These are phyloP conservation scores for Hypocreales sp. DNA, from an alignment of 2,329 filamentous ascomycete species.

Conservation along the genomic window DNA sequence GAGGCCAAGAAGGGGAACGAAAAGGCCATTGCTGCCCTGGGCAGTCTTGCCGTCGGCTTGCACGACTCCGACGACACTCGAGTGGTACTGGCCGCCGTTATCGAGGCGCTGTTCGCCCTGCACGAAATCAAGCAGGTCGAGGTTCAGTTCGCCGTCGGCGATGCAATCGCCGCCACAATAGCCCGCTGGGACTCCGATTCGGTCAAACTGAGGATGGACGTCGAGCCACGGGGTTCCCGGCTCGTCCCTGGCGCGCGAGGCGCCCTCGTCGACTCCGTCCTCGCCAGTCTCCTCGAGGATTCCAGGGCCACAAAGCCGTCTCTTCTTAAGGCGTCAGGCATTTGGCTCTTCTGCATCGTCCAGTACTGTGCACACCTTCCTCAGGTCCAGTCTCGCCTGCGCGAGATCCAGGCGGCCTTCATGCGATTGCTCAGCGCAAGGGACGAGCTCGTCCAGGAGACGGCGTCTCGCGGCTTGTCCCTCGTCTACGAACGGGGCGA, in stretches of 20 bases:
- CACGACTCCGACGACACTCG: slow-evolving; percentile 16
- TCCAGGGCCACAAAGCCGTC: slow-evolving; percentile 79
- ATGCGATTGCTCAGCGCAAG: slow-evolving; percentile 74
- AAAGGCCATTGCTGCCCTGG: slow-evolving; percentile 65
- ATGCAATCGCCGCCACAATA: slow-evolving; percentile 66
- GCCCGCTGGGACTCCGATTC: slow-evolving; percentile 74
- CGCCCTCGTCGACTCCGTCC: slow-evolving; percentile 32
- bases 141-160: slow-evolving; percentile 79
- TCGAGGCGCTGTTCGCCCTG: slow-evolving; percentile 56
- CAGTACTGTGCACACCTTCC: slow-evolving; percentile 75
- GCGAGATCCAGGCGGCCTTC: slow-evolving; percentile 74
- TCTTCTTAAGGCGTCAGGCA: slow-evolving; percentile 78
- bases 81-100: slow-evolving; percentile 1
- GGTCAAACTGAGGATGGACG: slow-evolving; percentile 59
- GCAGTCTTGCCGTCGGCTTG: slow-evolving; percentile 54
- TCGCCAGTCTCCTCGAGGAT: slow-evolving; percentile 61
- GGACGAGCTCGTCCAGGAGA: slow-evolving; percentile 92
- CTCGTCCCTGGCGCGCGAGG: slow-evolving; percentile 23
- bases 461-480: slow-evolving; percentile 78
- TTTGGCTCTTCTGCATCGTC: slow-evolving; percentile 86
- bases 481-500: slow-evolving; percentile 91
- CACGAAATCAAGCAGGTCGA: slow-evolving; percentile 78
- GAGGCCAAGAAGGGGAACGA: slow-evolving; percentile 71
- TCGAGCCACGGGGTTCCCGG: slow-evolving; percentile 34
- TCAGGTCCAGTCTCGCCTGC: slow-evolving; percentile 57